Evolutionary conservation across 768 basidiomycete genomes (phyloP), one percentile per base, ranked within the genome.

Genomic region (Dictyophora rubrovolvata): DNA sequence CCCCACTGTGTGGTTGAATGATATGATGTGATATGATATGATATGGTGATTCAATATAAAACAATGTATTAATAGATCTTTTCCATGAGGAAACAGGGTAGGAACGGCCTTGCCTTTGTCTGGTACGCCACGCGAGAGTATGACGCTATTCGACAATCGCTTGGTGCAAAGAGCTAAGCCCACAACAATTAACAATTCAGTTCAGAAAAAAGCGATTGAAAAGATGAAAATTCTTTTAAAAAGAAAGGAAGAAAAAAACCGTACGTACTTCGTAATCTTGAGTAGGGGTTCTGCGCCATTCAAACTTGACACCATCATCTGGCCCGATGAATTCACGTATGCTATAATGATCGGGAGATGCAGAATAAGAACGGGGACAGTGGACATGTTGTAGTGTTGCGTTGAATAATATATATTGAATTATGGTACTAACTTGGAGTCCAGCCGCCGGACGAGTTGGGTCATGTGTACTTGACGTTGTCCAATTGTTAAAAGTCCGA

Each of bases 381-480:
- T n/a, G n/a, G n/a, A n/a, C n/a, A n/a, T n/a, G 28, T 28, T 28
- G 28, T 28, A 7, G 28, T 7, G 7, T 3, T 28, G 28, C 2
- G 28, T 28, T 28, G 7, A 28, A 28, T 28, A 7, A 3, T 3
- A 28, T 28, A 7, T 3, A 28, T 51, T 52, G 23, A 42, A 14
- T 42, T 12, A 9, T 42, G 11, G 10, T 20, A 59, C 16, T 12
- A 14, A 59, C 57, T 53, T 59, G 16, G 33, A 10, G 33, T n/a
- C 3, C 56, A 83, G 80, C 18, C 78, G 72, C 54, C 77, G 69
- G 59, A 86, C 78, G 60, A 87, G 76, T 47, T 83, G 77, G 16
- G 79, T 77, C 83, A 87, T 87, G 12, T 82, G 80, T 56, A 82
- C 61, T 53, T 76, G 74, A 50, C 79, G 77, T 59, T 71, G 70